These are phyloP conservation scores for Daldinia eschscholtzii DNA, from an alignment of 2,329 filamentous ascomycete species.

Conservation along the genomic window DNA sequence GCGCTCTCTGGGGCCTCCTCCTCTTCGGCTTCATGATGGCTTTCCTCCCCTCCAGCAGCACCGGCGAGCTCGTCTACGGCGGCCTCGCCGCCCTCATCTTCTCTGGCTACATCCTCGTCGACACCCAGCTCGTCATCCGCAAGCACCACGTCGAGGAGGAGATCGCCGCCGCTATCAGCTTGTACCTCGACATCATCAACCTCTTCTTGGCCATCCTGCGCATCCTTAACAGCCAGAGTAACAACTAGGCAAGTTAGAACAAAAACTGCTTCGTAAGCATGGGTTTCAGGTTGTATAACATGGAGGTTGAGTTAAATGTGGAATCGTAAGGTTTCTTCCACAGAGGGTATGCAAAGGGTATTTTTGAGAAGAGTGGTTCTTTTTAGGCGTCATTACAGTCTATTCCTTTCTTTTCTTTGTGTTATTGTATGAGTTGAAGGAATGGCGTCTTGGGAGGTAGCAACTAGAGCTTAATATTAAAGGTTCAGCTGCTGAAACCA, in stretches of 20 bases:
- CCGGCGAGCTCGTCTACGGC: constrained; percentile 87
- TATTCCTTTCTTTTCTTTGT: constrained; percentile 23
- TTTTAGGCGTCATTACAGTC: constrained; percentile 6
- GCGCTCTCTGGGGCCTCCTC: constrained; percentile 87
- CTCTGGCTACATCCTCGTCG: constrained; percentile 93
- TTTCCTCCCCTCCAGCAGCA: constrained; percentile 88
- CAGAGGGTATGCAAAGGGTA: not conserved
- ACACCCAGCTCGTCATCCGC: constrained; percentile 94
- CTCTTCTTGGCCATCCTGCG: constrained; percentile 94
- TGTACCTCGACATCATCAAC: constrained; percentile 98
- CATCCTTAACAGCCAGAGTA: constrained; percentile 95
- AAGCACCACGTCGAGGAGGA: constrained; percentile 98
- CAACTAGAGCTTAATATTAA: constrained; percentile 4
- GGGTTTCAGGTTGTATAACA: not conserved
- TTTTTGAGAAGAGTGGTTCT: constrained; percentile 3
- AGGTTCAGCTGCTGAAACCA: not conserved
- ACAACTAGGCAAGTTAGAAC: constrained; percentile 72
- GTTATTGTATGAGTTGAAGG: constrained; percentile 25
- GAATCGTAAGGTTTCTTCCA: not conserved
- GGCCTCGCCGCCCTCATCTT: constrained; percentile 87
- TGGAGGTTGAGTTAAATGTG: not conserved
- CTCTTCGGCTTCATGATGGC: constrained; percentile 92
- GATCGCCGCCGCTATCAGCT: constrained; percentile 92
- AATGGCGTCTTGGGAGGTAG: constrained; percentile 23
- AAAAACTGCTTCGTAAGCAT: not conserved